Conservation (phyloP, 129 eudicot genomes). For the Heracleum sosnowskyi region DNA sequence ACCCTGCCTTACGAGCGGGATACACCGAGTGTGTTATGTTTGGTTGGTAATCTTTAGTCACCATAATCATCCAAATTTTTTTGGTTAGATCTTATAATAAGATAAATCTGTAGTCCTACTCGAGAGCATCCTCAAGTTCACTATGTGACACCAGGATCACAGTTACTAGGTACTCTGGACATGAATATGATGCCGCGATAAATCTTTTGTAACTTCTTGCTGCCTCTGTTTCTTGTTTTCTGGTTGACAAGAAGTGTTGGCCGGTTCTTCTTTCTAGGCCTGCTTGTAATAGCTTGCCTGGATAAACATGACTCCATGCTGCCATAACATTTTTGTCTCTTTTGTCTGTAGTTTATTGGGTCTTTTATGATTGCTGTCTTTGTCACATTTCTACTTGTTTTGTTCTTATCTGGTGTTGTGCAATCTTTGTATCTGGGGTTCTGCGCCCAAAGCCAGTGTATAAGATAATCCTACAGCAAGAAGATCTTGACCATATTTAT, state of each 20-base stretch:
- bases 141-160: too few species aligned
- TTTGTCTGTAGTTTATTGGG: not conserved
- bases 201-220: not conserved
- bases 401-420: not conserved
- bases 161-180: not conserved
- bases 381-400: not conserved
- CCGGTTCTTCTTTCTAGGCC: not conserved
- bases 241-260: not conserved
- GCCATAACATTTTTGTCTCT: not conserved
- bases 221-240: not conserved
- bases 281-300: not conserved
- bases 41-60: not conserved
- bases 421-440: not conserved
- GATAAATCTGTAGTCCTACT: not conserved
- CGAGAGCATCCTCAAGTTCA: not conserved
- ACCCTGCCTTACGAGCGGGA: not conserved
- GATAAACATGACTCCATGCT: not conserved
- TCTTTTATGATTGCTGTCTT: not conserved
- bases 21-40: not conserved
- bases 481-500: not conserved
- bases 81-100: not conserved
- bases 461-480: not conserved
- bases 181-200: not conserved
- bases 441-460: not conserved
- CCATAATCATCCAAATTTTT: not conserved